phyloP scores from a whole-genome alignment of 495 filamentous ascomycete species.

The Talaromyces wortmannii region DNA sequence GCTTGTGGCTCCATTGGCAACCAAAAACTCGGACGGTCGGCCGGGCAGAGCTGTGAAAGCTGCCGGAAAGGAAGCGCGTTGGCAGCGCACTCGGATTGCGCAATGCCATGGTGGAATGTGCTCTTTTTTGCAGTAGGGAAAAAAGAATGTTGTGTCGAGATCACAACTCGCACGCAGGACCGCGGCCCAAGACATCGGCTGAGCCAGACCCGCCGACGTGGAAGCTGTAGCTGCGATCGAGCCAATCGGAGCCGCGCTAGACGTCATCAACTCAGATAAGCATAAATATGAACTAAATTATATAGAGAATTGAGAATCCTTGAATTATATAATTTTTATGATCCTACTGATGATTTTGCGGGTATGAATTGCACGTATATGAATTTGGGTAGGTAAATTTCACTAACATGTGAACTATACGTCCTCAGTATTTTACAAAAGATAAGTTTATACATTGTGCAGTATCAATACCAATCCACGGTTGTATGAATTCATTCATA shows the following conservation, averaged over 20 bases:
- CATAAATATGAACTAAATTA: background rate
- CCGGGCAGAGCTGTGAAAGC: background rate
- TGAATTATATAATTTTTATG: too few relatives aligned
- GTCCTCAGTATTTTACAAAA: too few relatives aligned
- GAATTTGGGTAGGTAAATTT: too few relatives aligned
- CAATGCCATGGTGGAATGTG: constrained; percentile 26
- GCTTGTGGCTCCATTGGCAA: constrained; percentile 16
- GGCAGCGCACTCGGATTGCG: constrained; percentile 23
- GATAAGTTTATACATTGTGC: too few relatives aligned
- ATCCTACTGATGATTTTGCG: too few relatives aligned
- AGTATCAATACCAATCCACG: too few relatives aligned
- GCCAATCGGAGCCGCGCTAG: background rate
- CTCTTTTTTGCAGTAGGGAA: background rate
- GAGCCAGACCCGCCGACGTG: background rate
- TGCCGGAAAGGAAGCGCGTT: constrained; percentile 14
- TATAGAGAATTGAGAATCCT: too few relatives aligned
- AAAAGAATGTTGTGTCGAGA: background rate
- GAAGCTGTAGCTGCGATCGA: background rate
- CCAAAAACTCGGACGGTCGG: background rate
- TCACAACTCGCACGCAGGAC: background rate
- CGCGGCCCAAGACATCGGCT: background rate
- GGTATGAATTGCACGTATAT: too few relatives aligned
- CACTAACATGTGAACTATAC: too few relatives aligned
- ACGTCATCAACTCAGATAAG: constrained; percentile 2
- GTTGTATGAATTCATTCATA: too few relatives aligned